These are phyloP conservation scores for Sphagnum magellanicum DNA, from an alignment of 228 moss, liverwort and hornwort genomes.

Conservation along the genomic window DNA sequence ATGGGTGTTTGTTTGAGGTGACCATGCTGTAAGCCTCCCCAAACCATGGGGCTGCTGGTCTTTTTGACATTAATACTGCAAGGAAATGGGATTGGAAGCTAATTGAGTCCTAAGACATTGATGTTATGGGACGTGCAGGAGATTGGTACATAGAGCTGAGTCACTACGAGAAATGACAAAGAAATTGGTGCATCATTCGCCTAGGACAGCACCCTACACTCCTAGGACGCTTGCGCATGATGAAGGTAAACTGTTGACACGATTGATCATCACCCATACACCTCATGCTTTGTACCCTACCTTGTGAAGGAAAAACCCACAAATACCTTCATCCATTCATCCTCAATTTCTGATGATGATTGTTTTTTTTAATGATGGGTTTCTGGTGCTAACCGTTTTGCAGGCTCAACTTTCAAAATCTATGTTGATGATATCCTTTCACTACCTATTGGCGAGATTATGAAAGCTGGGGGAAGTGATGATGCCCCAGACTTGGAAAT, in stretches of 20 bases:
- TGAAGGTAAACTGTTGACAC: not conserved
- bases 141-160: slow-evolving; percentile 29
- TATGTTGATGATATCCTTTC: slow-evolving; percentile 27
- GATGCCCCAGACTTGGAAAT: no score
- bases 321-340: not conserved
- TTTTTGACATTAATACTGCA: no score
- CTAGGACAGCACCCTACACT: slow-evolving; percentile 15
- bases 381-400: not conserved
- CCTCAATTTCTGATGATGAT: not conserved
- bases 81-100: no score
- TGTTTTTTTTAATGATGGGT: not conserved
- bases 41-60: no score
- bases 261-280: not conserved
- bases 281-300: not conserved
- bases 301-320: not conserved
- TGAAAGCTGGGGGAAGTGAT: slow-evolving; percentile 4
- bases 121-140: slow-evolving; percentile 7
- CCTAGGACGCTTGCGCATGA: slow-evolving; percentile 11
- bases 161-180: slow-evolving; percentile 10
- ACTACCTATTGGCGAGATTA: slow-evolving; percentile 15
- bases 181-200: slow-evolving; percentile 2
- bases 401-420: slow-evolving; percentile 19
- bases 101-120: no score
- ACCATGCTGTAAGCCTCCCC: no score
- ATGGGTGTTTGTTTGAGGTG: no score